Conservation (phyloP, 139 green algal species). For the Closterium sp. region DNA sequence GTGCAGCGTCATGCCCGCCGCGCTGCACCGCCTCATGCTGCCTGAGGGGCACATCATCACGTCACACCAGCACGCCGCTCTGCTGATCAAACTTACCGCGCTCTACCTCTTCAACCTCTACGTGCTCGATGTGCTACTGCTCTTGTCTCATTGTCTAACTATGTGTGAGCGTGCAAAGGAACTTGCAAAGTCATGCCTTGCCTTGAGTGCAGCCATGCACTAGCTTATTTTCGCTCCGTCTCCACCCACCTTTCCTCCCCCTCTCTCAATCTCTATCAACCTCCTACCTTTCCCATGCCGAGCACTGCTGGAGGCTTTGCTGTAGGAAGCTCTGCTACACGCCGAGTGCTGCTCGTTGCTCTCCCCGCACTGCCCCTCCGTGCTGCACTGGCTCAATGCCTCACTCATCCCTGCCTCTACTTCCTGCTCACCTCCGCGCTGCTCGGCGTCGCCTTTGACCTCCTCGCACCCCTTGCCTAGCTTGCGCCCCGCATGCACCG, state of each 20-base stretch:
- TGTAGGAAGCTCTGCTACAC: too few species aligned
- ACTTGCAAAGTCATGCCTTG: too few species aligned
- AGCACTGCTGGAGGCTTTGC: slow-evolving; percentile 26
- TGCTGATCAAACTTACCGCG: slow-evolving; percentile 34
- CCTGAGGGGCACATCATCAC: slow-evolving; percentile 37
- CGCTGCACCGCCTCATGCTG: background rate
- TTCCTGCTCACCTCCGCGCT: slow-evolving; percentile 9
- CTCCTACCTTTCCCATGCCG: background rate
- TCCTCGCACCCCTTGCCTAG: background rate
- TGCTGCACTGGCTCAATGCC: background rate
- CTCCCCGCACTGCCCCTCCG: background rate
- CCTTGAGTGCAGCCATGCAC: too few species aligned
- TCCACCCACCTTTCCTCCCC: background rate
- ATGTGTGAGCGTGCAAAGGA: too few species aligned
- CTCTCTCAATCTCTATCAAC: background rate
- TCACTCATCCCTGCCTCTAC: background rate
- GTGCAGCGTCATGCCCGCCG: slow-evolving; percentile 27
- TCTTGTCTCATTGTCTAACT: too few species aligned
- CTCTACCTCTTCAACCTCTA: slow-evolving; percentile 50
- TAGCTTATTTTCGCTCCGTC: background rate
- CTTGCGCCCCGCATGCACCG: background rate
- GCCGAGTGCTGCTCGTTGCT: too few species aligned
- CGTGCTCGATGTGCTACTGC: slow-evolving; percentile 41
- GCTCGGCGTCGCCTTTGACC: slow-evolving; percentile 18
- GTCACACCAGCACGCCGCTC: slow-evolving; percentile 16